A percentile compares a stretch with the other conserved stretches of the same genome.
Conservation (phyloP, 1,139 yeast species). For the Tardiomyces blankii region DNA sequence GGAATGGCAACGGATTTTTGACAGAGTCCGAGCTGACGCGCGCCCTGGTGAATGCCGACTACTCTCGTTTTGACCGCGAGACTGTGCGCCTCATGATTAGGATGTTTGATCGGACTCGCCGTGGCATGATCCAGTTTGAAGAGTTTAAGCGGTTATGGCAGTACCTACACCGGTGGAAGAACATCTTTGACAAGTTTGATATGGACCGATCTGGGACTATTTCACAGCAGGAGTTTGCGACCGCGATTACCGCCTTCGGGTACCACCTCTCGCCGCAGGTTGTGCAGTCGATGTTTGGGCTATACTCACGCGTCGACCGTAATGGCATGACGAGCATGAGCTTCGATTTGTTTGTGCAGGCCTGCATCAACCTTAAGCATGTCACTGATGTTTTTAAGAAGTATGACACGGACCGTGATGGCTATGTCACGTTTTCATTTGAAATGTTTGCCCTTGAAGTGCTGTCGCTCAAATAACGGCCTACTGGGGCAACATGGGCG, state of each 20-base stretch:
- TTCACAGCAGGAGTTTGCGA: constrained; percentile 55
- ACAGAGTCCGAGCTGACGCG: constrained; percentile 48
- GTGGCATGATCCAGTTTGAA: constrained; percentile 43
- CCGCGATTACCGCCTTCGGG: constrained; percentile 60
- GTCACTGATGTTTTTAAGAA: constrained; percentile 72
- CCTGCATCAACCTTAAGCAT: constrained; percentile 64
- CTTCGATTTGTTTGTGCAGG: constrained; percentile 75
- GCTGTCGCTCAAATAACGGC: constrained; percentile 18
- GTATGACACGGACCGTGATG: constrained; percentile 65
- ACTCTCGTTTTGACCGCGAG: constrained; percentile 50
- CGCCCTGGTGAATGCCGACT: constrained; percentile 51
- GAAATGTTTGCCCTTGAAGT: constrained; percentile 69
- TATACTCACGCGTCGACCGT: constrained; percentile 38
- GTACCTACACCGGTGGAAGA: constrained; percentile 61
- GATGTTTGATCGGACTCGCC: constrained; percentile 43
- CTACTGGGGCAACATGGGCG: background rate
- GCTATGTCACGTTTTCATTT: constrained; percentile 65
- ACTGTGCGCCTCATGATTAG: constrained; percentile 57
- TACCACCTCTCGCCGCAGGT: constrained; percentile 50
- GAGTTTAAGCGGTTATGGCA: constrained; percentile 68
- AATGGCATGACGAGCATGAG: constrained; percentile 47
- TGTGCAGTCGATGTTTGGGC: constrained; percentile 41
- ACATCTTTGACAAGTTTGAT: constrained; percentile 55
- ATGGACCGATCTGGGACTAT: constrained; percentile 49
- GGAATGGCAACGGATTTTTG: constrained; percentile 43